Conservation (phyloP, 2,329 filamentous ascomycete genomes). For the Alternaria angustiovoidea region DNA sequence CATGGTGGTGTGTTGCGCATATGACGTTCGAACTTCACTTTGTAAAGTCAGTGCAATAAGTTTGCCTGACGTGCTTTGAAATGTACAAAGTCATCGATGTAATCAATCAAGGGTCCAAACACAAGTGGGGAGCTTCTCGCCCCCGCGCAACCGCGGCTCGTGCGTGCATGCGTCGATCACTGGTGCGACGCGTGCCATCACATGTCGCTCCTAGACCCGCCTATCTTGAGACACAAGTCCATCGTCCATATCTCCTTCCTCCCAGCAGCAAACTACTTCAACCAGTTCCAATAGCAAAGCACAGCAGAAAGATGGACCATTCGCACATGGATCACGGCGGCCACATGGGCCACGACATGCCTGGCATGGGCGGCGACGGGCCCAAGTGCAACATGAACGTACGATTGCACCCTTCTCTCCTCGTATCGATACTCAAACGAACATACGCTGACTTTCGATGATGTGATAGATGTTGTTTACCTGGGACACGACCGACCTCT, state of each 20-base stretch:
- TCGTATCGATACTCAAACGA: neutral
- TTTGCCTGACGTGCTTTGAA: neutral
- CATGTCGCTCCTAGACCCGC: neutral
- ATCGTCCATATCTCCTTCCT: constrained; percentile 3
- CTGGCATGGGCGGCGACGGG: constrained; percentile 52
- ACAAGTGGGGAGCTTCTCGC: constrained; percentile 13
- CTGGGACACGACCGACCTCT: constrained; percentile 92
- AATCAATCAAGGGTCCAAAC: constrained; percentile 9
- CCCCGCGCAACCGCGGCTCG: constrained; percentile 24
- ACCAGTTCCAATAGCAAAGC: neutral
- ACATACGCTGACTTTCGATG: neutral
- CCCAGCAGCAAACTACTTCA: neutral
- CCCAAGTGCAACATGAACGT: constrained; percentile 91
- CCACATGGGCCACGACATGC: constrained; percentile 67
- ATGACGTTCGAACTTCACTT: neutral
- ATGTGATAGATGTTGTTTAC: constrained; percentile 91
- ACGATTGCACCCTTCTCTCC: constrained; percentile 45
- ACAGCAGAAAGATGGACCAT: constrained; percentile 45
- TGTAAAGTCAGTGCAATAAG: neutral
- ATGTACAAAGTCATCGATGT: constrained; percentile 6
- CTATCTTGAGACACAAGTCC: constrained; percentile 12
- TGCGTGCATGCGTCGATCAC: constrained; percentile 25
- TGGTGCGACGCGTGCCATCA: constrained; percentile 30
- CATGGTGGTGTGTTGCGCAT: constrained; percentile 11
- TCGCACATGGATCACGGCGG: constrained; percentile 52